Percentiles rank a stretch among this genome's conserved stretches.
Evolutionary conservation across 2,329 filamentous ascomycete genomes (phyloP).

Genomic region (Fusarium sp.): DNA sequence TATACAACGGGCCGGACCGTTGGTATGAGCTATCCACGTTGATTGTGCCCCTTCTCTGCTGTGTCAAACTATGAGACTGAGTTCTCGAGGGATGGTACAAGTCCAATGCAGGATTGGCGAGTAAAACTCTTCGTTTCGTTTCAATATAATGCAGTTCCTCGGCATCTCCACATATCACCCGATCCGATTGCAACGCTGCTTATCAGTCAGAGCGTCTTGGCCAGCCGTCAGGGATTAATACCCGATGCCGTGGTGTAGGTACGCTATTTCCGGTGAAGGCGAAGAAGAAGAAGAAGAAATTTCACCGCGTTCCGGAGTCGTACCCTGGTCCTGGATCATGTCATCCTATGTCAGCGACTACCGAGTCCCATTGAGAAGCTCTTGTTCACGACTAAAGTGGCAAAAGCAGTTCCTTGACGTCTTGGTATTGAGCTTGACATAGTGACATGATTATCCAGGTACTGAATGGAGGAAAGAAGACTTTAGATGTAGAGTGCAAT

Average conservation of each 20-base stretch:
- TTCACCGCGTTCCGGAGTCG: not conserved
- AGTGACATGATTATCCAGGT: too few relatives aligned
- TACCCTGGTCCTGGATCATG: not conserved
- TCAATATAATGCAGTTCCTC: not conserved
- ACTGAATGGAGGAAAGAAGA: too few relatives aligned
- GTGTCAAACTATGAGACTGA: not conserved
- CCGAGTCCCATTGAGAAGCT: too few relatives aligned
- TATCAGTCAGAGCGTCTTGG: constrained; percentile 17
- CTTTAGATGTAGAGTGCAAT: too few relatives aligned
- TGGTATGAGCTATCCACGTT: not conserved
- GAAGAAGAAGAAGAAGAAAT: not conserved
- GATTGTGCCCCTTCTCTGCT: too few relatives aligned
- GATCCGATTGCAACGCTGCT: not conserved
- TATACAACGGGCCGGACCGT: constrained; percentile 32
- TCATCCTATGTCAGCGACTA: not conserved
- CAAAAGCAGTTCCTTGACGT: too few relatives aligned
- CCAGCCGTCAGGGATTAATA: constrained; percentile 4
- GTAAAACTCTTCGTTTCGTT: not conserved
- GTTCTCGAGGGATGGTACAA: too few relatives aligned
- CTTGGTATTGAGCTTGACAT: too few relatives aligned
- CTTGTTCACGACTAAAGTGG: too few relatives aligned
- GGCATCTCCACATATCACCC: constrained; percentile 6
- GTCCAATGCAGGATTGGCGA: not conserved
- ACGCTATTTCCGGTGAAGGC: not conserved
- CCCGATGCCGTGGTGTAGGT: constrained; percentile 4